Base-by-base conservation (phyloP, 2,329 filamentous ascomycete genomes). In the Stagonosporopsis cucurbitacearum region DNA sequence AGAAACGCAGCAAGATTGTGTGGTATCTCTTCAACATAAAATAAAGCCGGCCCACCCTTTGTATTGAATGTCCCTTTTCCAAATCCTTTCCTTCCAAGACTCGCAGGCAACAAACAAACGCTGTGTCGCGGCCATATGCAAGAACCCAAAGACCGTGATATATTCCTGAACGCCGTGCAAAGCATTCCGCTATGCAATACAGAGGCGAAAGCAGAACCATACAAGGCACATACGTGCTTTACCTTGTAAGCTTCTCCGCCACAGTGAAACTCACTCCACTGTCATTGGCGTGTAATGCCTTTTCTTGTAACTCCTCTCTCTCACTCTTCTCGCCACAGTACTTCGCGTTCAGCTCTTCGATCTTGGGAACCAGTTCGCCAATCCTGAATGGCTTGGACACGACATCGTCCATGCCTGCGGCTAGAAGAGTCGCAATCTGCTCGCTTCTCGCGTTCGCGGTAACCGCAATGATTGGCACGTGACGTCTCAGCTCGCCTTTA, bases 301-400 rank as follows among this genome's bases (percentile, higher is more conserved):
- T 50, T 30, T 47, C 36, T 19, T 47, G 53, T 36, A 50, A 13
- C 2, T 19, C 9, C n/a, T 51, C 47, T 19, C 53, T 50, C 35
- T 20, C 45, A 15, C 35, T 50, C 30, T 48, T 44, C 39, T 44
- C 45, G n/a, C 28, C 15, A n/a, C 37, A 44, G 11, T 65, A 69
- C 25, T 59, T 66, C 8, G 50, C 60, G 45, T 77, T 72, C 47
- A 82, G 60, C 57, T 82, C 79, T 53, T 82, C 79, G 45, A 82
- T 81, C 67, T 82, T 82, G 1, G 80, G 80, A 17, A 82, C 71
- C 23, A 82, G 64, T 37, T 82, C 80, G 3, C 75, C 73, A 28
- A 82, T 81, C n/a, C 80, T 70, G 60, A 82, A 82, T 0, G 80
- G 80, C 58, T 82, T 82, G 25, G 71, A 75, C 3, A 82, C 79